Evolutionary conservation across 176 grass and related monocot genomes (phyloP).

Genomic region (Secale cereale): DNA sequence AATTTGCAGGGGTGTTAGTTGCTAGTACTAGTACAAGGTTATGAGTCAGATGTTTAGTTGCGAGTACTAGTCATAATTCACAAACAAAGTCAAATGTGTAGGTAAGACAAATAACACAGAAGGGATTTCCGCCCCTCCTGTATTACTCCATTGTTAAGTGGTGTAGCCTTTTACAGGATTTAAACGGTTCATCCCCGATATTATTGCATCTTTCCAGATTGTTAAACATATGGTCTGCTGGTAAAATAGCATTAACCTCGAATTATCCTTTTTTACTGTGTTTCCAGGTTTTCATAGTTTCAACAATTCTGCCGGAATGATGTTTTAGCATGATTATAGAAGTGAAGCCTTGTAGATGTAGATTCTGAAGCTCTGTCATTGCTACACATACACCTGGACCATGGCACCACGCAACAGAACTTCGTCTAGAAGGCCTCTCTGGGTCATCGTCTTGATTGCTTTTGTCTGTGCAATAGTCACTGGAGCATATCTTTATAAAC

Average conservation of each 20-base stretch:
- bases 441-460: slow-evolving; percentile 59
- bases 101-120: background rate
- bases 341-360: slow-evolving; percentile 50
- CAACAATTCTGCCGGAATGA: slow-evolving; percentile 20
- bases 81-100: background rate
- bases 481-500: slow-evolving; percentile 68
- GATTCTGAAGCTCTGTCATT: slow-evolving; percentile 28
- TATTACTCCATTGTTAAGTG: background rate
- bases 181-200: background rate
- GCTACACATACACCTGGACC: slow-evolving; percentile 19
- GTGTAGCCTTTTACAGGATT: background rate
- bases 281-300: slow-evolving; percentile 23
- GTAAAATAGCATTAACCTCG: background rate
- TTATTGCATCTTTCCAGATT: background rate
- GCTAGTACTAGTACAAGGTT: background rate
- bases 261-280: background rate
- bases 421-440: slow-evolving; percentile 76
- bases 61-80: too few species aligned
- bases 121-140: background rate
- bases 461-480: slow-evolving; percentile 59
- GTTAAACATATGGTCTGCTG: background rate
- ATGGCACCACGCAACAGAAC: slow-evolving; percentile 63
- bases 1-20: background rate
- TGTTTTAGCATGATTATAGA: slow-evolving; percentile 17
- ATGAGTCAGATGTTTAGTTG: too few species aligned